Percentiles rank a stretch among this genome's conserved stretches.
Conservation (phyloP, 306 rosid species). For the Prosopis cineraria region DNA sequence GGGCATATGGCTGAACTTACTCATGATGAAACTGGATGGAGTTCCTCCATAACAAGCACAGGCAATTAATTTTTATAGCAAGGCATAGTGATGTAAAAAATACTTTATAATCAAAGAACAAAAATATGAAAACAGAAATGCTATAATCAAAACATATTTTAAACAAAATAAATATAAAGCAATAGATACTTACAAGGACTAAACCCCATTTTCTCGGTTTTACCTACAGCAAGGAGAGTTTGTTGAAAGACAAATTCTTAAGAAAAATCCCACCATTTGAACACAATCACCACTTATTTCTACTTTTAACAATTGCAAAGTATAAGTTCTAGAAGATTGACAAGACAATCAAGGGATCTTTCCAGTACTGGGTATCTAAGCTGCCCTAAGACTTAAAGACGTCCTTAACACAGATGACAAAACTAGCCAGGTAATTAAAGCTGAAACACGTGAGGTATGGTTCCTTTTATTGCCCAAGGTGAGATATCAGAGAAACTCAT, state of each 20-base stretch:
- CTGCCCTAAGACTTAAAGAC: neutral
- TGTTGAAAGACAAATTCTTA: neutral
- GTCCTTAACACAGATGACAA: neutral
- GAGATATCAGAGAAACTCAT: no score
- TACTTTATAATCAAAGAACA: neutral
- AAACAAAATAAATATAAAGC: neutral
- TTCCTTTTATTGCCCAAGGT: neutral
- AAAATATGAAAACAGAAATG: constrained; percentile 4
- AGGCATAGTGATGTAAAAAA: neutral
- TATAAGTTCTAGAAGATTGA: neutral
- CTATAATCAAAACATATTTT: neutral
- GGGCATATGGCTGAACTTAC: neutral
- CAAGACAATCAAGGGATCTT: no score
- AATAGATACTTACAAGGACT: neutral
- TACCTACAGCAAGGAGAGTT: neutral
- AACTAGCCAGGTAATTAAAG: neutral
- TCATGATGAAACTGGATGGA: constrained; percentile 4
- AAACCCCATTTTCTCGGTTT: neutral
- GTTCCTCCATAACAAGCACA: neutral
- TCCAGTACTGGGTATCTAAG: no score
- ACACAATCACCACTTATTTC: neutral
- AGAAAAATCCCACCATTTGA: neutral
- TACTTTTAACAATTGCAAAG: neutral
- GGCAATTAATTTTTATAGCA: neutral
- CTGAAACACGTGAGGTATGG: neutral